These are phyloP conservation scores for Eimeria mitis DNA, from an alignment of 169 alveolate species.

Conservation along the genomic window DNA sequence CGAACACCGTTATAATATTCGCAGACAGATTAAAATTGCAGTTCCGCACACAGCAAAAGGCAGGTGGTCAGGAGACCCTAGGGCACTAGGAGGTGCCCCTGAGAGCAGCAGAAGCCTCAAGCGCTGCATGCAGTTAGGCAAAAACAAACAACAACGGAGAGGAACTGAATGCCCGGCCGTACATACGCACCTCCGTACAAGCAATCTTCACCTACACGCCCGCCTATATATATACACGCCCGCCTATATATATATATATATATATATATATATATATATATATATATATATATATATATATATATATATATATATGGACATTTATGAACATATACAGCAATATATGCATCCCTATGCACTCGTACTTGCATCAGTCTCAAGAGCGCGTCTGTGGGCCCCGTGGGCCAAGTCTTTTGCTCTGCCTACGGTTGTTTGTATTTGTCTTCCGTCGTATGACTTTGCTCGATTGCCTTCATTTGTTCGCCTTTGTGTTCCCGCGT, in stretches of 20 bases:
- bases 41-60: not conserved
- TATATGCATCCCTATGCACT: not conserved
- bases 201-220: not conserved
- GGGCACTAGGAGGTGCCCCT: not conserved
- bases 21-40: not conserved
- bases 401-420: not conserved
- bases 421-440: not conserved
- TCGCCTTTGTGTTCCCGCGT: not conserved
- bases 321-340: not conserved
- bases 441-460: not conserved
- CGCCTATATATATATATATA: not conserved
- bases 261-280: not conserved
- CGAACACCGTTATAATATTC: not conserved
- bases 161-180: not conserved
- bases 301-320: not conserved
- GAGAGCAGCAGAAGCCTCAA: not conserved
- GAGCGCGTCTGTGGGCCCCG: not conserved
- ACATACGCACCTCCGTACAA: not conserved
- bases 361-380: not conserved
- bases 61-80: not conserved
- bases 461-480: not conserved
- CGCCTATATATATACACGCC: not conserved
- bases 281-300: not conserved
- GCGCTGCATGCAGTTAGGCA: not conserved
- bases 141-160: not conserved